Conservation (phyloP, 179 eudicot genomes). For the Pouteria campechiana region DNA sequence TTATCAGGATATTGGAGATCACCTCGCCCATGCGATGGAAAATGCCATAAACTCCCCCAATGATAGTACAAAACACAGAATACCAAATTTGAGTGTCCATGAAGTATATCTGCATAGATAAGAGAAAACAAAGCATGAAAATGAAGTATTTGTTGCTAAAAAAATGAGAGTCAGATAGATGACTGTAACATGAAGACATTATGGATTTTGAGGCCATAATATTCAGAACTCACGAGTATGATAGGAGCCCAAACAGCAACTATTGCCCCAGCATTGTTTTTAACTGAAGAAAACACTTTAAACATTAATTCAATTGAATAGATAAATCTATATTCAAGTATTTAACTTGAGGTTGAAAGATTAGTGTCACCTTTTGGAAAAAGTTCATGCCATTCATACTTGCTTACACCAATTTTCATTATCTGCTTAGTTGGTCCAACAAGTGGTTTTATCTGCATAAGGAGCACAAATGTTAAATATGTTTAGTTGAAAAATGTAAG, state of each 20-base stretch:
- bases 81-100: conserved; percentile 99
- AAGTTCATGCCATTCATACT: conserved; percentile 76
- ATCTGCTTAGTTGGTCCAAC: conserved; percentile 83
- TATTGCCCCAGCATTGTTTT: conserved; percentile 84
- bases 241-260: conserved; percentile 96
- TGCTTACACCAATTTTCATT: conserved; percentile 60
- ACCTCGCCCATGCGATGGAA: conserved; percentile 98
- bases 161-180: neutral
- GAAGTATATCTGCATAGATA: conserved; percentile 87
- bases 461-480: no score
- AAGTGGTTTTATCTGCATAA: conserved; percentile 97
- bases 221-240: conserved; percentile 52
- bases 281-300: conserved; percentile 31
- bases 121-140: neutral
- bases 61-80: conserved; percentile 84
- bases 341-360: neutral
- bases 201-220: neutral
- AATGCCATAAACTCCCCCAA: conserved; percentile 91
- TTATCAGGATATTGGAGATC: conserved; percentile 12
- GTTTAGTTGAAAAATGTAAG: no score
- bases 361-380: conserved; percentile 64
- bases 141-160: neutral
- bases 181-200: neutral
- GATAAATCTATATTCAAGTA: neutral
- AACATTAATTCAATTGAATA: no score